These are phyloP conservation scores for Colletotrichum noveboracense DNA, from an alignment of 2,329 filamentous ascomycete species.

Conservation along the genomic window DNA sequence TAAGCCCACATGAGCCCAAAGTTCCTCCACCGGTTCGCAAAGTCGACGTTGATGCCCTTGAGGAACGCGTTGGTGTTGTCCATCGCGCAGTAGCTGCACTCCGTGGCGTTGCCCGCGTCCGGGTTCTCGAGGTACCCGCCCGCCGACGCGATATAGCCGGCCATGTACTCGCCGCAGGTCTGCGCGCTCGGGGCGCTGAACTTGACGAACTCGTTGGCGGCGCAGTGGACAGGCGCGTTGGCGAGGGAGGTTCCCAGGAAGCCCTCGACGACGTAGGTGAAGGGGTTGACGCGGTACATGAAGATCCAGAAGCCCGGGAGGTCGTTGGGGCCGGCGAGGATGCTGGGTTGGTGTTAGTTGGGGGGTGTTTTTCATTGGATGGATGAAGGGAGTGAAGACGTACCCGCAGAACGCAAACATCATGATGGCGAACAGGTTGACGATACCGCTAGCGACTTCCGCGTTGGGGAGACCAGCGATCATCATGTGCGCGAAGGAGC, in stretches of 20 bases:
- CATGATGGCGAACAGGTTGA: conserved; percentile 69
- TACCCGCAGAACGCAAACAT: conserved; percentile 62
- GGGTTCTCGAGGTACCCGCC: conserved; percentile 18
- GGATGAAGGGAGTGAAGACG: background rate
- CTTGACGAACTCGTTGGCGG: conserved; percentile 15
- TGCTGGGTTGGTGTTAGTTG: conserved; percentile 2
- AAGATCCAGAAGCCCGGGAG: conserved; percentile 25
- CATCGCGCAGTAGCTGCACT: conserved; percentile 50
- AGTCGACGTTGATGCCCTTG: conserved; percentile 45
- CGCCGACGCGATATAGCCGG: background rate
- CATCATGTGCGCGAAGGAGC: conserved; percentile 69
- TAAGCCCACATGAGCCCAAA: conserved; percentile 60
- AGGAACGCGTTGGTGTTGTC: conserved; percentile 41
- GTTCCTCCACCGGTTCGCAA: conserved; percentile 57
- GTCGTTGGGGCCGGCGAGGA: conserved; percentile 6
- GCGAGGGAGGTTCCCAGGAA: conserved; percentile 31
- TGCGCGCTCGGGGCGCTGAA: conserved; percentile 4
- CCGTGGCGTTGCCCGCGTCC: conserved; percentile 34
- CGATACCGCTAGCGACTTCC: conserved; percentile 68
- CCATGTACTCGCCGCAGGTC: conserved; percentile 21
- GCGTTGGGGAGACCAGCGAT: conserved; percentile 68
- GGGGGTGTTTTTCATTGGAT: background rate
- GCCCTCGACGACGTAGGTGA: conserved; percentile 34
- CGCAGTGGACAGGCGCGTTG: conserved; percentile 17
- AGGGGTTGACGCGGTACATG: conserved; percentile 27